Evolutionary conservation across 306 rosid species (phyloP).

Genomic region (Castanopsis chinensis): DNA sequence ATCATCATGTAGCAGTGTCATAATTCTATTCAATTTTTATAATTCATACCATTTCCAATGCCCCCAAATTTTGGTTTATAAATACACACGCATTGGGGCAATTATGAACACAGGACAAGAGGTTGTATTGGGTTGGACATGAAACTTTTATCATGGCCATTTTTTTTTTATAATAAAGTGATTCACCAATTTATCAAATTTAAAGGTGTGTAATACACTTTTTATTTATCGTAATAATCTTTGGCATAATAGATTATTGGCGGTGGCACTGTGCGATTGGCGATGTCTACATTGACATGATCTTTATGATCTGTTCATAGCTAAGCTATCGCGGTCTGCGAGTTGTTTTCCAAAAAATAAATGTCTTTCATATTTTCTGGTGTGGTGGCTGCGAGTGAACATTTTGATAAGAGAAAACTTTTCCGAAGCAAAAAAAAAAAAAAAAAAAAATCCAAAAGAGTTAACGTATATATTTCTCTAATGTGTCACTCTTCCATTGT

Average conservation of each 20-base stretch:
- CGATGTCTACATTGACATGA: not conserved
- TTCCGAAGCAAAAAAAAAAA: too few relatives aligned
- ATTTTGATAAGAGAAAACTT: too few relatives aligned
- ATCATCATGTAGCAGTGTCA: not conserved
- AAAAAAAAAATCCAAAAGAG: too few relatives aligned
- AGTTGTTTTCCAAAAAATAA: too few relatives aligned
- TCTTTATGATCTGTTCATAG: not conserved
- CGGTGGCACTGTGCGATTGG: too few relatives aligned
- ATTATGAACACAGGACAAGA: slow-evolving; percentile 50
- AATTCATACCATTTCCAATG: slow-evolving; percentile 8
- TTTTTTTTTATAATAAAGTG: too few relatives aligned
- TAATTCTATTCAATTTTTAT: slow-evolving; percentile 1
- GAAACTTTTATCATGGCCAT: slow-evolving; percentile 26
- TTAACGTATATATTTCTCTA: too few relatives aligned
- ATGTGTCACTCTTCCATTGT: too few relatives aligned
- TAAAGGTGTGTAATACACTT: slow-evolving; percentile 22
- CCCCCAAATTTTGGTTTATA: slow-evolving; percentile 12
- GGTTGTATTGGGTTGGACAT: slow-evolving; percentile 33
- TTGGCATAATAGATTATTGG: slow-evolving; percentile 5
- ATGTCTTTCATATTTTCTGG: too few relatives aligned
- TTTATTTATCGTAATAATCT: slow-evolving; percentile 24
- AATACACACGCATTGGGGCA: slow-evolving; percentile 29
- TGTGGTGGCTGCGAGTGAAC: too few relatives aligned
- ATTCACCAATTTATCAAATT: slow-evolving; percentile 6
- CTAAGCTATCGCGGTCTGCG: not conserved